Conservation (phyloP, 176 grass and related monocot genomes). For the Raddia distichophylla region DNA sequence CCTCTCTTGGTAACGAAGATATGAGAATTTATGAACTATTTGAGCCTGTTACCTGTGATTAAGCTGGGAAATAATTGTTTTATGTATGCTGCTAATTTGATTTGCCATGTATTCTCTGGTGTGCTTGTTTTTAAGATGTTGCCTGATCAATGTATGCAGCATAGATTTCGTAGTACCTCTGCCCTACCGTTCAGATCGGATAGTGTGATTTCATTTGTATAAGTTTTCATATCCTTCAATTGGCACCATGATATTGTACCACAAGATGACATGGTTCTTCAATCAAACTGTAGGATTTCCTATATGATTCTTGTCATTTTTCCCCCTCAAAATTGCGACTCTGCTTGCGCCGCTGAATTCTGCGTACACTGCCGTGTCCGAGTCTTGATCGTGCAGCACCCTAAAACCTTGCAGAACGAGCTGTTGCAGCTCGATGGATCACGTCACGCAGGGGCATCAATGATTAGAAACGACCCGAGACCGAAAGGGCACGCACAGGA, state of each 20-base stretch:
- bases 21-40: conserved; percentile 41
- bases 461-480: not conserved
- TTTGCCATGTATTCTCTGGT: conserved; percentile 29
- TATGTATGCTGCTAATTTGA: conserved; percentile 26
- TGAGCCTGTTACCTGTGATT: conserved; percentile 30
- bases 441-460: not conserved
- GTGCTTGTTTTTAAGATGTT: conserved; percentile 46
- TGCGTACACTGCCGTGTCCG: too few species aligned
- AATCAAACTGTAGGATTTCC: conserved; percentile 4
- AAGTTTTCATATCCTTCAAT: not conserved
- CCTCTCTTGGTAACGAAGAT: conserved; percentile 35
- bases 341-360: too few species aligned
- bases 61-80: conserved; percentile 48
- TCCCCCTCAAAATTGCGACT: too few species aligned
- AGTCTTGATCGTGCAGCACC: too few species aligned
- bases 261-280: not conserved
- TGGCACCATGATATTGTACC: not conserved
- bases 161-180: not conserved
- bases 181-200: not conserved
- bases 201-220: not conserved
- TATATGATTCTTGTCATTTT: not conserved
- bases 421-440: not conserved
- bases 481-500: not conserved
- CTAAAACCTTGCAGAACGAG: not conserved
- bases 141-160: conserved; percentile 26